Percentiles rank a stretch among this genome's conserved stretches.
These are phyloP conservation scores for Fusarium torreyae DNA, from an alignment of 2,329 filamentous ascomycete species.

Conservation along the genomic window DNA sequence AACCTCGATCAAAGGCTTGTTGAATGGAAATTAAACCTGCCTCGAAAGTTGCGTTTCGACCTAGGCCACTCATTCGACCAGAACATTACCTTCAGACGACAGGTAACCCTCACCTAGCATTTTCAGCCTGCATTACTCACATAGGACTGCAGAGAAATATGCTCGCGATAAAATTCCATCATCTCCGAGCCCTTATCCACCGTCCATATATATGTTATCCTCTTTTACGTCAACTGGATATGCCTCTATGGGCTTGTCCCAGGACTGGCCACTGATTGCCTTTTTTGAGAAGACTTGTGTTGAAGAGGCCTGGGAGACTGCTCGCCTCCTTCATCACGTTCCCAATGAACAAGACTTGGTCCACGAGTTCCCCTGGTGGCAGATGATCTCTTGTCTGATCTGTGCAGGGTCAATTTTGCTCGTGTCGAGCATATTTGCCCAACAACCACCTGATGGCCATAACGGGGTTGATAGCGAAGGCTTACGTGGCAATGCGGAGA, in stretches of 20 bases:
- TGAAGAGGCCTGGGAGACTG: background rate
- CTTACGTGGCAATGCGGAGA: background rate
- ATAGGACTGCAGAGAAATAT: background rate
- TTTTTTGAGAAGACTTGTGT: constrained; percentile 1
- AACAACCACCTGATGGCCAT: background rate
- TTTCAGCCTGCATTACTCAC: fast-evolving
- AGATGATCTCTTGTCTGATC: constrained; percentile 5
- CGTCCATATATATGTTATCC: background rate
- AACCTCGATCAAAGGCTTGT: background rate
- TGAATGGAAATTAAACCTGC: background rate
- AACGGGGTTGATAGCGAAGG: background rate
- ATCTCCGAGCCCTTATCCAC: constrained; percentile 2
- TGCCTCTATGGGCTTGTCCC: background rate
- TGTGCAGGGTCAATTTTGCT: background rate
- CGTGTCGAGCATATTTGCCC: background rate
- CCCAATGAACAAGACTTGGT: background rate
- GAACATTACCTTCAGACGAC: background rate
- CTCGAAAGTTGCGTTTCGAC: background rate
- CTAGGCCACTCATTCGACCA: background rate
- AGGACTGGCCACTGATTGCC: background rate
- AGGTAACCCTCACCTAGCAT: background rate
- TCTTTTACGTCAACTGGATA: background rate
- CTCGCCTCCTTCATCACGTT: background rate
- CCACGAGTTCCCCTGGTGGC: background rate
- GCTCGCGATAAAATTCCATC: background rate